A percentile compares a stretch with the other conserved stretches of the same genome.
Conservation (phyloP, 1,139 yeast species). For the Tardiomyces blankii region DNA sequence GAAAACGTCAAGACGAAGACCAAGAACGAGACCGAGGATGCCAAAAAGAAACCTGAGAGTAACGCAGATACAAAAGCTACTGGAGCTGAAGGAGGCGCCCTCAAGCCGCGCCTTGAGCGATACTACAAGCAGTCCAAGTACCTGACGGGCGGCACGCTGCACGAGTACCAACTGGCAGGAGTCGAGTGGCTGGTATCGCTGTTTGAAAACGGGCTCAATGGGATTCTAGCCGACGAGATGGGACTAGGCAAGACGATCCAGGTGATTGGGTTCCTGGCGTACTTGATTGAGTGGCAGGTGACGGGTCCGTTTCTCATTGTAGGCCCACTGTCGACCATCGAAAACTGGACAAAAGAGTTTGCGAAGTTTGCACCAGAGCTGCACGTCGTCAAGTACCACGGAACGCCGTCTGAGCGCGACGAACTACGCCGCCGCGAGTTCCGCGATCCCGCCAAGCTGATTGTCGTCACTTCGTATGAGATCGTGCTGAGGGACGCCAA, state of each 20-base stretch:
- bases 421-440: constrained; percentile 30
- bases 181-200: constrained; percentile 81
- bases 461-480: constrained; percentile 77
- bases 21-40: too few relatives aligned
- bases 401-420: constrained; percentile 46
- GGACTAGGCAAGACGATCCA: constrained; percentile 94
- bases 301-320: constrained; percentile 78
- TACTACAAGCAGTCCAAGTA: constrained; percentile 48
- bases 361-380: constrained; percentile 61
- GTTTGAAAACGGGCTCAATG: constrained; percentile 89
- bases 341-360: constrained; percentile 76
- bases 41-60: too few relatives aligned
- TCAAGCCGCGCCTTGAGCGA: background rate
- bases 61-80: background rate
- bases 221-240: constrained; percentile 95
- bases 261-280: constrained; percentile 67
- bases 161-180: constrained; percentile 82
- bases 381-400: constrained; percentile 50
- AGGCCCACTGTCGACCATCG: constrained; percentile 78
- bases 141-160: constrained; percentile 56
- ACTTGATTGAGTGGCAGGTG: constrained; percentile 68
- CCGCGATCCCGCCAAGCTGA: constrained; percentile 13
- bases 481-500: constrained; percentile 56
- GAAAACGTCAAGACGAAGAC: background rate
- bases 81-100: constrained; percentile 1